phyloP scores from a whole-genome alignment of 352 stramenopile genomes.

The Phytophthora aleatoria region DNA sequence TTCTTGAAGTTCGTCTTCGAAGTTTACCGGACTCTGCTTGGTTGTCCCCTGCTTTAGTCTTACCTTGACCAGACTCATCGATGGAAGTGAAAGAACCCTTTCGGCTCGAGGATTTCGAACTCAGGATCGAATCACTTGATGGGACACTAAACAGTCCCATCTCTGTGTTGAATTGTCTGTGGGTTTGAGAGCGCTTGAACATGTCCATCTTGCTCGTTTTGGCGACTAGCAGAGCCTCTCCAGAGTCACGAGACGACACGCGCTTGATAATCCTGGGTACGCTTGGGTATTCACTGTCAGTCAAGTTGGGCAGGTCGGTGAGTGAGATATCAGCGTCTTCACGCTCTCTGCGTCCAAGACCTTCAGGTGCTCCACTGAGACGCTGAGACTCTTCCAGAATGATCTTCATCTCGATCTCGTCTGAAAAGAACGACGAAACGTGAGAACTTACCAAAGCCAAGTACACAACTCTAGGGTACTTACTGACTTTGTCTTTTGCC shows the following conservation, averaged over 20 bases:
- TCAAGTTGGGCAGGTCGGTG: conserved; percentile 60
- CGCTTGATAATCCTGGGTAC: conserved; percentile 40
- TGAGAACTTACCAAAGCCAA: background rate
- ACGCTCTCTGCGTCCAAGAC: conserved; percentile 7
- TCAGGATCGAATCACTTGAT: conserved; percentile 9
- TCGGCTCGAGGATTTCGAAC: conserved; percentile 7
- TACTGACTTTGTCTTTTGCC: conserved; percentile 73
- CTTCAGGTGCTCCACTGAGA: conserved; percentile 46
- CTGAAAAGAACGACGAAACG: conserved; percentile 18
- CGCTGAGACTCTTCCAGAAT: conserved; percentile 69
- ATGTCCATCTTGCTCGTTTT: conserved; percentile 24
- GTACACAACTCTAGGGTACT: conserved; percentile 3
- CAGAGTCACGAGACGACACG: conserved; percentile 41
- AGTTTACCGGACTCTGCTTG: conserved; percentile 19
- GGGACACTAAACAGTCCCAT: conserved; percentile 8
- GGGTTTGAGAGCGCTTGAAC: conserved; percentile 48
- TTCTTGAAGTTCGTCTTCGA: conserved; percentile 15
- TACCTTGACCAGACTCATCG: conserved; percentile 3
- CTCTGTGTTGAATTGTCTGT: conserved; percentile 26
- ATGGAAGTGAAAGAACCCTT: background rate
- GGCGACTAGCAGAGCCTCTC: conserved; percentile 5
- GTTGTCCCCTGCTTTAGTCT: conserved; percentile 9
- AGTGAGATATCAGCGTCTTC: conserved; percentile 62
- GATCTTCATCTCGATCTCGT: conserved; percentile 83
- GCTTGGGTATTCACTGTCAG: conserved; percentile 1